A percentile compares a stretch with the other conserved stretches of the same genome.
Evolutionary conservation across 169 alveolate genomes (phyloP).

Genomic region (Cryptosporidium sp.): DNA sequence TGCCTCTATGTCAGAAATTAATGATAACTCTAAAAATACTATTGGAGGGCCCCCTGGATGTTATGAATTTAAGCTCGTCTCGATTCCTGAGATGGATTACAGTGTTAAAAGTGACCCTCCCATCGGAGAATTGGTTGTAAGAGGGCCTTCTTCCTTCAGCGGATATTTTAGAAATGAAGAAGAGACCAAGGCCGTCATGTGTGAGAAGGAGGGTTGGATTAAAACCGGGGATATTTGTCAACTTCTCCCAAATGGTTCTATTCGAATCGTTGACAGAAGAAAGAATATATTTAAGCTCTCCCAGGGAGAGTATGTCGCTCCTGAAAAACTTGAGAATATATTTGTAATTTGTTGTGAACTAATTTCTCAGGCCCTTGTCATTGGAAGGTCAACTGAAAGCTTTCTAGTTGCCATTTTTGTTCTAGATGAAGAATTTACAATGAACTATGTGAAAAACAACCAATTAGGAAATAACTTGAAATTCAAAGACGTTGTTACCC

Average conservation of each 20-base stretch:
- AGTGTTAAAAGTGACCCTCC: constrained; percentile 87
- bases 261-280: constrained; percentile 93
- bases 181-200: constrained; percentile 87
- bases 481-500: constrained; percentile 46
- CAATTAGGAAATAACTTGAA: constrained; percentile 22
- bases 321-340: constrained; percentile 88
- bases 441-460: constrained; percentile 45
- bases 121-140: constrained; percentile 92
- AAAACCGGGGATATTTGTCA: constrained; percentile 94
- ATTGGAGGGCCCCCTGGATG: constrained; percentile 91
- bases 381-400: constrained; percentile 63
- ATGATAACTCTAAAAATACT: constrained; percentile 82
- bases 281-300: constrained; percentile 95
- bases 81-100: constrained; percentile 93
- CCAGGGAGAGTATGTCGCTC: constrained; percentile 97
- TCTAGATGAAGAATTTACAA: constrained; percentile 66
- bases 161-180: constrained; percentile 92
- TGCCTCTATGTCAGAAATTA: constrained; percentile 82
- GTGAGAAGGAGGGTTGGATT: constrained; percentile 91
- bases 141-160: constrained; percentile 87
- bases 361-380: constrained; percentile 53
- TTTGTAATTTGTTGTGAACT: constrained; percentile 44
- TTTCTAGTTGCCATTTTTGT: constrained; percentile 63
- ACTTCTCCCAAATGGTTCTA: constrained; percentile 85
- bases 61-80: constrained; percentile 86